Percentiles rank a stretch among this genome's conserved stretches.
These are phyloP conservation scores for Teunomyces atbi DNA, from an alignment of 805 yeast genomes.

Conservation along the genomic window DNA sequence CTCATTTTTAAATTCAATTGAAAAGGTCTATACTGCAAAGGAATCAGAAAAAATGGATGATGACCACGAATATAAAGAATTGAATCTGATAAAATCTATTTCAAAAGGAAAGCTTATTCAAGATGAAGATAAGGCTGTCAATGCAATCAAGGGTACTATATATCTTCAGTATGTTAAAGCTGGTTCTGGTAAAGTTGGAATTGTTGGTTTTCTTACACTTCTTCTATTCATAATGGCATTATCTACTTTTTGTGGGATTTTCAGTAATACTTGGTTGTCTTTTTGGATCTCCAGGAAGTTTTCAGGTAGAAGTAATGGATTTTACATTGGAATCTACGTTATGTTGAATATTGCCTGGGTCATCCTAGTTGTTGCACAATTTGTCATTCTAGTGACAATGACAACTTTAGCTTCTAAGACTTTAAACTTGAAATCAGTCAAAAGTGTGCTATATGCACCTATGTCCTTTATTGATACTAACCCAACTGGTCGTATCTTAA, in stretches of 20 bases:
- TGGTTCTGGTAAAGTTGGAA: conserved; percentile 13
- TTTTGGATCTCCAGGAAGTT: conserved; percentile 35
- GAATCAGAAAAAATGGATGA: background rate
- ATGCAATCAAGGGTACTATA: conserved; percentile 11
- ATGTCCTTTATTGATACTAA: conserved; percentile 82
- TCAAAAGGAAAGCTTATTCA: conserved; percentile 17
- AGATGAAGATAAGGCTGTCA: conserved; percentile 17
- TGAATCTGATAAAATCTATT: background rate
- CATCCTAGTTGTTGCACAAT: conserved; percentile 40
- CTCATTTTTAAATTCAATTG: background rate
- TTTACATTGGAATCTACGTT: conserved; percentile 73
- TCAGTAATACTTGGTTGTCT: conserved; percentile 23
- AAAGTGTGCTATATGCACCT: conserved; percentile 67
- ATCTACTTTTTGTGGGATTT: conserved; percentile 16
- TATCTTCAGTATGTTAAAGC: conserved; percentile 13
- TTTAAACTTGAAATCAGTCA: conserved; percentile 60
- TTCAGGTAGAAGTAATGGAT: conserved; percentile 41
- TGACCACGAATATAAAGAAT: background rate
- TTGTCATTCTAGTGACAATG: conserved; percentile 46
- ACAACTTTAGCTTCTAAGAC: conserved; percentile 52
- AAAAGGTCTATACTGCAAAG: background rate
- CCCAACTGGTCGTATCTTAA: conserved; percentile 82
- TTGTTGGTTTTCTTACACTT: conserved; percentile 7
- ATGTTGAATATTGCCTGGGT: conserved; percentile 53
- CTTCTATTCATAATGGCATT: conserved; percentile 2